Evolutionary conservation across 768 basidiomycete species (phyloP).

Genomic region (Cystobasidium tubakii): DNA sequence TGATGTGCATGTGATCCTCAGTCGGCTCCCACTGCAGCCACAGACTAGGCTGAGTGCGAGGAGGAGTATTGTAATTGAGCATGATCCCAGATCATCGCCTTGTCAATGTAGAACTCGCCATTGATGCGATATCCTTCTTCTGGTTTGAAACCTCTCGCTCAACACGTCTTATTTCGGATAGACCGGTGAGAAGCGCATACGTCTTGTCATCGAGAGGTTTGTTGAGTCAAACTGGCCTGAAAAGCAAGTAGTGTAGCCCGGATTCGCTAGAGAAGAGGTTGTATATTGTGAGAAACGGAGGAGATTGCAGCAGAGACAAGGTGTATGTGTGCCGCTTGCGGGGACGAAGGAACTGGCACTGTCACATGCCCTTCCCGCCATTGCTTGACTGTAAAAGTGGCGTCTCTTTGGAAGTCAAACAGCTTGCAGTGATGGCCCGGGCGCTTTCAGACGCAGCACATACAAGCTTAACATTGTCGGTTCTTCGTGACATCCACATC

Average conservation of each 20-base stretch:
- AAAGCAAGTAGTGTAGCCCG: constrained; percentile 6
- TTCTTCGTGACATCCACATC: no score
- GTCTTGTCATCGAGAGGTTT: constrained; percentile 6
- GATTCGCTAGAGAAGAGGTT: background rate
- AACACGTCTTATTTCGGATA: background rate
- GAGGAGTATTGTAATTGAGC: background rate
- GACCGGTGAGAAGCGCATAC: background rate
- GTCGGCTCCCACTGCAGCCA: background rate
- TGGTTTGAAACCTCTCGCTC: background rate
- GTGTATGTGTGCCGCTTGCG: no score
- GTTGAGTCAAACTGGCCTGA: background rate
- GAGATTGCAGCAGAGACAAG: no score
- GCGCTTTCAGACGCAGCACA: no score
- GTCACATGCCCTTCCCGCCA: no score
- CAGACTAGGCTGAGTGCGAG: background rate
- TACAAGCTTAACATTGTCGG: no score
- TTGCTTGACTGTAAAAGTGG: no score
- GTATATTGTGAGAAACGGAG: no score
- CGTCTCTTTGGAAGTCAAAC: no score
- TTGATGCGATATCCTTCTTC: background rate
- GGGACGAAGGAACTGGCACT: no score
- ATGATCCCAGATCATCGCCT: background rate
- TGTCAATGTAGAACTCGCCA: background rate
- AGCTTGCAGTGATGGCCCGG: no score
- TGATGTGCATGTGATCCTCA: background rate